These are phyloP conservation scores for Candida orba DNA, from an alignment of 805 yeast species.

Conservation along the genomic window DNA sequence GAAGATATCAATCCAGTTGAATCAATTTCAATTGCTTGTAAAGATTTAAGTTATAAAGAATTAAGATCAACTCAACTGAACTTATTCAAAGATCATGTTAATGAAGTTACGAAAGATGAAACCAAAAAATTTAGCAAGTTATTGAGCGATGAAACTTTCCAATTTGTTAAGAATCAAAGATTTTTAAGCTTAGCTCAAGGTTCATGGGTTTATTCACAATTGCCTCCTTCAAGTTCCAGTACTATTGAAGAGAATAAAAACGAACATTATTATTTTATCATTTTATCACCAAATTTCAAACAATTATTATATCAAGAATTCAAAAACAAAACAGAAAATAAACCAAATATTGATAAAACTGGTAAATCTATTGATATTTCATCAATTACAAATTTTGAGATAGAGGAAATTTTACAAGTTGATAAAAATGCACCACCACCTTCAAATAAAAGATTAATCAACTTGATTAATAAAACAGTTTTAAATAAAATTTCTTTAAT, in stretches of 20 bases:
- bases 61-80: constrained; percentile 50
- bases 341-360: constrained; percentile 57
- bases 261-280: constrained; percentile 36
- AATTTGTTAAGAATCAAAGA: constrained; percentile 71
- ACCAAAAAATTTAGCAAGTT: constrained; percentile 42
- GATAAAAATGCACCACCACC: constrained; percentile 33
- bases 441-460: constrained; percentile 38
- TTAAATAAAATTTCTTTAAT: constrained; percentile 50
- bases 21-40: constrained; percentile 38
- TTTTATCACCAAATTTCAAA: constrained; percentile 61
- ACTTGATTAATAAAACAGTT: constrained; percentile 48
- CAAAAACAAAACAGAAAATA: constrained; percentile 32
- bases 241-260: constrained; percentile 26
- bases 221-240: constrained; percentile 31
- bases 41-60: constrained; percentile 36
- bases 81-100: constrained; percentile 31
- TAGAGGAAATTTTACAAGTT: constrained; percentile 41
- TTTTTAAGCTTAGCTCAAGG: constrained; percentile 67
- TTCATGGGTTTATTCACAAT: constrained; percentile 68
- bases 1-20: constrained; percentile 28
- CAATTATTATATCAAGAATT: constrained; percentile 56
- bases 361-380: constrained; percentile 44
- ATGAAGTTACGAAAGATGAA: constrained; percentile 37
- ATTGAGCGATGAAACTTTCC: constrained; percentile 50
- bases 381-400: constrained; percentile 43